These are phyloP conservation scores for Microascus cirrosus DNA, from an alignment of 2,329 filamentous ascomycete genomes.

Conservation along the genomic window DNA sequence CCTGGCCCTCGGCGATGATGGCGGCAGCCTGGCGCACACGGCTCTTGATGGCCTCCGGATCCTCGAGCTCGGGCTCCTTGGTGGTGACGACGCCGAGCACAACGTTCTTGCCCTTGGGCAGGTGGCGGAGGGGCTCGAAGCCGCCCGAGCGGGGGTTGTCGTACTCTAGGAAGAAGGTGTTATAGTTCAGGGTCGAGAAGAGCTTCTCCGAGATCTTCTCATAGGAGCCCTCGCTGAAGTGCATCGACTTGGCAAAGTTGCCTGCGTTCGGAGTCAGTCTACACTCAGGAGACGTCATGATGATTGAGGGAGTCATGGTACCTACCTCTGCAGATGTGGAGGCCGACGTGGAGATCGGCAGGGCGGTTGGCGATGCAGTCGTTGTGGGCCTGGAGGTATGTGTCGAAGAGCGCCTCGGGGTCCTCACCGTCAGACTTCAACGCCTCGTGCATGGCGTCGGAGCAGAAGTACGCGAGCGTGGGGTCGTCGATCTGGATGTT, in stretches of 20 bases:
- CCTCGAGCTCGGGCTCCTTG: constrained; percentile 47
- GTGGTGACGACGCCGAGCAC: constrained; percentile 50
- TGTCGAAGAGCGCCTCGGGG: constrained; percentile 52
- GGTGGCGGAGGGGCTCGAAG: constrained; percentile 48
- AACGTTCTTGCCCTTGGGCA: constrained; percentile 51
- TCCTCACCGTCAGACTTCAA: constrained; percentile 45
- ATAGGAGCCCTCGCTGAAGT: constrained; percentile 54
- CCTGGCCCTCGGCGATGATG: constrained; percentile 54
- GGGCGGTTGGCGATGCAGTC: constrained; percentile 52
- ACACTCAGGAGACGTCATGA: background rate
- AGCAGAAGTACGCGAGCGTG: constrained; percentile 57
- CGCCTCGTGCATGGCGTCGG: constrained; percentile 52
- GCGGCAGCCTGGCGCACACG: constrained; percentile 48
- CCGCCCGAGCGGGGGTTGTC: constrained; percentile 48
- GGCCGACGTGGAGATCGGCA: constrained; percentile 56
- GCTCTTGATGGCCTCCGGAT: constrained; percentile 40
- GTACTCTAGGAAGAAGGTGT: constrained; percentile 52
- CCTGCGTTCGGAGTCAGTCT: constrained; percentile 9
- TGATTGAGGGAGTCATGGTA: background rate
- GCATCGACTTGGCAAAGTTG: constrained; percentile 51
- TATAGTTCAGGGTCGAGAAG: constrained; percentile 45
- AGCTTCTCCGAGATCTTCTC: constrained; percentile 51
- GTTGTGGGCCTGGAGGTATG: constrained; percentile 65
- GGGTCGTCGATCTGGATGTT: constrained; percentile 53
- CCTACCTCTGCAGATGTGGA: constrained; percentile 43